These are phyloP conservation scores for Noccaea bulbosa DNA, from an alignment of 345 rosid species.

Conservation along the genomic window DNA sequence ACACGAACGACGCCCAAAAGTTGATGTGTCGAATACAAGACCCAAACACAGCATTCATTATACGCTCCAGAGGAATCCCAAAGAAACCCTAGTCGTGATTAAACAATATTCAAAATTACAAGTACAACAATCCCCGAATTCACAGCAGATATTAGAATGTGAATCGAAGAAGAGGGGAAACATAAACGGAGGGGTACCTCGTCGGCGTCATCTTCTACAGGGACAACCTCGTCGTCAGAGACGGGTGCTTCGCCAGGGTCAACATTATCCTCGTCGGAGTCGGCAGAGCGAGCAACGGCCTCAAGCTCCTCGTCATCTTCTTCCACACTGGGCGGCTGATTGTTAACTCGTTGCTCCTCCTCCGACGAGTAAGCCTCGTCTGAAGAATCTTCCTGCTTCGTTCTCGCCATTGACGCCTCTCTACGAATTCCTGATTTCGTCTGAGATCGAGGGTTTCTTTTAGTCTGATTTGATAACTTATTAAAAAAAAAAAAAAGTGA, in stretches of 20 bases:
- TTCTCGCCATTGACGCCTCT: slow-evolving; percentile 56
- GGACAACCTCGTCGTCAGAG: slow-evolving; percentile 35
- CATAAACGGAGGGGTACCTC: slow-evolving; percentile 48
- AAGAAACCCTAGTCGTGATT: slow-evolving; percentile 3
- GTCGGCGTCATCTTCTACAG: slow-evolving; percentile 48
- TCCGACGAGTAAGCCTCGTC: slow-evolving; percentile 55
- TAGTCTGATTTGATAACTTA: slow-evolving; percentile 7
- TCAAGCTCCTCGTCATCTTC: slow-evolving; percentile 97
- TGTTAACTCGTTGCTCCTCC: slow-evolving; percentile 60
- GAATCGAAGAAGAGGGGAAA: neutral
- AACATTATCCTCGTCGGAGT: slow-evolving; percentile 50
- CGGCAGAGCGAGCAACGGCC: slow-evolving; percentile 86
- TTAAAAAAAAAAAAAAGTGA: slow-evolving; percentile 19
- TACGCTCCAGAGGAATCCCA: neutral
- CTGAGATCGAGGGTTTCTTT: slow-evolving; percentile 54
- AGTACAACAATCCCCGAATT: neutral
- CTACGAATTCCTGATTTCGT: slow-evolving; percentile 23
- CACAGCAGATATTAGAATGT: slow-evolving; percentile 10
- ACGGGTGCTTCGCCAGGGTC: slow-evolving; percentile 33
- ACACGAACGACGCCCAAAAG: slow-evolving; percentile 10
- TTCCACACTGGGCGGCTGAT: slow-evolving; percentile 65
- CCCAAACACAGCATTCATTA: slow-evolving; percentile 11
- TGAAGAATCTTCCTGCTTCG: slow-evolving; percentile 67
- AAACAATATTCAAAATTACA: slow-evolving; percentile 13
- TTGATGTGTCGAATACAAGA: neutral